phyloP scores from a whole-genome alignment of 257 asterid species.

The Galeopsis tetrahit region DNA sequence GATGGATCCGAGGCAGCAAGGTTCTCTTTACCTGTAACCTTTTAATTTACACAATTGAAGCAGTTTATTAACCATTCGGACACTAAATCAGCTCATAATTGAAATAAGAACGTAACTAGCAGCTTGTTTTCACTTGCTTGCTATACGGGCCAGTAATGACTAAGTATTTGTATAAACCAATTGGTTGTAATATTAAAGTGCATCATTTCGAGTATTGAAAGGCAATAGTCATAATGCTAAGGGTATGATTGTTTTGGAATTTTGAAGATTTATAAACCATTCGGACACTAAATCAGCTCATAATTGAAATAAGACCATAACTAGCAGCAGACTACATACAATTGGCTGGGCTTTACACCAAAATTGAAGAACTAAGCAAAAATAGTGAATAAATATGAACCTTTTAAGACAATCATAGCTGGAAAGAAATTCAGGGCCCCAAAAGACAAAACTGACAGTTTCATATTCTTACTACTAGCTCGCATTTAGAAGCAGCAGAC shows the following conservation, averaged over 20 bases:
- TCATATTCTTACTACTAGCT: conserved; percentile 15
- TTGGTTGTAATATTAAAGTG: no score
- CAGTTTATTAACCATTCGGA: conserved; percentile 21
- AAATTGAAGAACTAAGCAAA: conserved; percentile 1
- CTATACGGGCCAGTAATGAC: no score
- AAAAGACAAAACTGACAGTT: background rate
- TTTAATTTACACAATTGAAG: conserved; percentile 24
- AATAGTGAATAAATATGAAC: background rate
- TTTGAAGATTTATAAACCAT: conserved; percentile 2
- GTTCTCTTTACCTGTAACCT: conserved; percentile 54
- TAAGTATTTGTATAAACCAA: no score
- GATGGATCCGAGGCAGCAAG: conserved; percentile 43
- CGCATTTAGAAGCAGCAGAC: conserved; percentile 21
- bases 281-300: conserved; percentile 5
- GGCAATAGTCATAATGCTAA: no score
- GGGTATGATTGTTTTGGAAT: no score
- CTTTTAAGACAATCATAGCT: conserved; percentile 19
- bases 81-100: background rate
- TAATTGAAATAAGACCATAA: background rate
- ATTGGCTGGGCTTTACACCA: conserved; percentile 3
- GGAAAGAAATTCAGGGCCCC: conserved; percentile 7
- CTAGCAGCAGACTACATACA: background rate
- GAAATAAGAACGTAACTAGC: background rate
- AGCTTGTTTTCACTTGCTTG: no score
- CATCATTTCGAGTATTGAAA: no score